Evolutionary conservation across 805 yeast species (phyloP), one percentile per base, ranked within the genome.

Genomic region (Candida cerambycidarum): DNA sequence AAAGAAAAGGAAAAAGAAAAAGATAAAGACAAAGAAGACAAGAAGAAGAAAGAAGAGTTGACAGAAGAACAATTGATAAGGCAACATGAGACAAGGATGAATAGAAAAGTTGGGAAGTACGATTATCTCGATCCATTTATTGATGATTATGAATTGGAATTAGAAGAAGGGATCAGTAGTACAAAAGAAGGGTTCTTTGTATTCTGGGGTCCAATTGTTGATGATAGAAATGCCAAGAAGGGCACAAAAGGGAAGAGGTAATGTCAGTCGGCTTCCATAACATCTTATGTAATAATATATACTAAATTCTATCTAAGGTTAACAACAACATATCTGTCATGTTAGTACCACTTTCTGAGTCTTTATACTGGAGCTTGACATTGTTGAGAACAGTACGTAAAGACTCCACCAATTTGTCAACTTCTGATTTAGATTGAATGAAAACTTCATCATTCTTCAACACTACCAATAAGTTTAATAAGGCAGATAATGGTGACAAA

Each of bases 111-210:
- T 27, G 97, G 97, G 2, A 89, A 87, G 57, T 93, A 93, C 63
- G 99, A 93, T 59, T 72, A 79, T 38, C 82, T 86, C 46, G 99
- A 93, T 62, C 99, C 98, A 2, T 93, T 93, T 57, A 93, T 93
- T 45, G 99, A 93, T 65, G 99, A 93, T 63, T 78, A 88, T 12
- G 99, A 93, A 63, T 69, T 89, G 53, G 77, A 80, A 44, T 85
- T 93, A 85, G 99, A 93, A 63, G 97, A 90, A 61, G 95, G 86
- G 55, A 82, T 95, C 7, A 90, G 92, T 2, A 82, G 92, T 1
- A 89, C 97, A 0, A 85, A 85, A 51, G 98, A 93, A 57, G 99
- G 98, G 1, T 93, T 90, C 59, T 93, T 92, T 53, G 97, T 93
- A 0, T 93, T 82, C 62, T 87, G 89, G 70, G 99, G 99, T 0